phyloP scores from a whole-genome alignment of 2,329 filamentous ascomycete species.

The Escovopsis sp. region DNA sequence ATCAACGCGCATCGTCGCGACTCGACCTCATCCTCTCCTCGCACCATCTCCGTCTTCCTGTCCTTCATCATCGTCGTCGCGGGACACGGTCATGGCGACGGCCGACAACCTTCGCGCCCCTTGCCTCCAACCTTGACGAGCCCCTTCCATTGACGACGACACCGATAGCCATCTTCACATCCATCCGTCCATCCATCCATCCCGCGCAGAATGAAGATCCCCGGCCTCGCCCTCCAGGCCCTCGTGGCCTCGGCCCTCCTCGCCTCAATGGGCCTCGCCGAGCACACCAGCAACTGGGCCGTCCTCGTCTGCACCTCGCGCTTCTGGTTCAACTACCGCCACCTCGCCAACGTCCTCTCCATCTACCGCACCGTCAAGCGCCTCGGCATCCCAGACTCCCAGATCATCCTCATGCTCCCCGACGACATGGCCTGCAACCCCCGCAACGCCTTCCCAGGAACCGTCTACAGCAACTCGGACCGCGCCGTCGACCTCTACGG shows the following conservation, averaged over 20 bases:
- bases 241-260: constrained; percentile 34
- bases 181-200: no score
- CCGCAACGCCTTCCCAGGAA: constrained; percentile 92
- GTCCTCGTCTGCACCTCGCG: constrained; percentile 96
- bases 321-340: constrained; percentile 99
- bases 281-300: constrained; percentile 98
- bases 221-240: constrained; percentile 29
- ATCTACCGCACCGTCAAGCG: constrained; percentile 97
- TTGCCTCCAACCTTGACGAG: no score
- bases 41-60: no score
- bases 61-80: no score
- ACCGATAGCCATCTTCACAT: no score
- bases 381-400: constrained; percentile 90
- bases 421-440: constrained; percentile 99
- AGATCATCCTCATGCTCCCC: constrained; percentile 99
- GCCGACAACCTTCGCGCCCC: no score
- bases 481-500: constrained; percentile 92
- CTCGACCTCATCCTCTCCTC: no score
- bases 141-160: no score
- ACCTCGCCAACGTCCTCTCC: constrained; percentile 93
- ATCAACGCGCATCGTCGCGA: no score
- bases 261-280: constrained; percentile 35
- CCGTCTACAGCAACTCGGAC: constrained; percentile 96
- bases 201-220: constrained; percentile 32
- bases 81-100: no score